These are phyloP conservation scores for Aureobasidium sp. DNA, from an alignment of 2,329 filamentous ascomycete genomes.

Conservation along the genomic window DNA sequence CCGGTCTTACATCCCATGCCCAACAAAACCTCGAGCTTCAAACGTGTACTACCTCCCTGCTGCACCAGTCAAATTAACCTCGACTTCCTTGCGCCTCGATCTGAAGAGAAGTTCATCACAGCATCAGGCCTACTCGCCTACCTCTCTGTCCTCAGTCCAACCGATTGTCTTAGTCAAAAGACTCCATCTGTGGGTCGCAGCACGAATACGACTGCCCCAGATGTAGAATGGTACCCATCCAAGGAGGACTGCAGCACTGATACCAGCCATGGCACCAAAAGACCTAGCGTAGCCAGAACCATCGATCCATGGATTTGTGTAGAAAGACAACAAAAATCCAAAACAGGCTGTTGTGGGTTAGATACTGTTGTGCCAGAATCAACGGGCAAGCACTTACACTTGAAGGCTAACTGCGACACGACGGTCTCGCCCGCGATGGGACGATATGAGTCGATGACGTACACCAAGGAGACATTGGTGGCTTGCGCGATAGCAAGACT, in stretches of 20 bases:
- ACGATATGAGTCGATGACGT: constrained; percentile 52
- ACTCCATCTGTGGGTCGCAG: constrained; percentile 44
- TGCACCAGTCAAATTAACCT: too few relatives aligned
- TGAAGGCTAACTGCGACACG: constrained; percentile 36
- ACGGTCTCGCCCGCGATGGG: constrained; percentile 52
- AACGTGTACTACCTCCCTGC: too few relatives aligned
- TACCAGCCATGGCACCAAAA: constrained; percentile 53
- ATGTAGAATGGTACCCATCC: constrained; percentile 47
- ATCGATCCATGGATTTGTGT: constrained; percentile 53
- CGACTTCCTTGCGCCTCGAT: too few relatives aligned
- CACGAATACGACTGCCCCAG: constrained; percentile 45
- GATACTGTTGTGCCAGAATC: background rate
- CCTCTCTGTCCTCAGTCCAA: constrained; percentile 16
- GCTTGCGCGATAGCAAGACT: constrained; percentile 52
- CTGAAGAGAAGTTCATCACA: too few relatives aligned
- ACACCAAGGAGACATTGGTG: constrained; percentile 51
- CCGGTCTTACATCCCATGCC: too few relatives aligned
- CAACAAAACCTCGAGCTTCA: too few relatives aligned
- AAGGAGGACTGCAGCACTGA: constrained; percentile 42
- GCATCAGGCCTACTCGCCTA: background rate
- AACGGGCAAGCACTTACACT: constrained; percentile 8
- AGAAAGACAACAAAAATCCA: constrained; percentile 54
- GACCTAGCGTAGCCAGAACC: constrained; percentile 44
- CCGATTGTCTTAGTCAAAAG: constrained; percentile 22
- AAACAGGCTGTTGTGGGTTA: constrained; percentile 38